Base-by-base conservation (phyloP, 495 filamentous ascomycete species). In the Monascus purpureus region DNA sequence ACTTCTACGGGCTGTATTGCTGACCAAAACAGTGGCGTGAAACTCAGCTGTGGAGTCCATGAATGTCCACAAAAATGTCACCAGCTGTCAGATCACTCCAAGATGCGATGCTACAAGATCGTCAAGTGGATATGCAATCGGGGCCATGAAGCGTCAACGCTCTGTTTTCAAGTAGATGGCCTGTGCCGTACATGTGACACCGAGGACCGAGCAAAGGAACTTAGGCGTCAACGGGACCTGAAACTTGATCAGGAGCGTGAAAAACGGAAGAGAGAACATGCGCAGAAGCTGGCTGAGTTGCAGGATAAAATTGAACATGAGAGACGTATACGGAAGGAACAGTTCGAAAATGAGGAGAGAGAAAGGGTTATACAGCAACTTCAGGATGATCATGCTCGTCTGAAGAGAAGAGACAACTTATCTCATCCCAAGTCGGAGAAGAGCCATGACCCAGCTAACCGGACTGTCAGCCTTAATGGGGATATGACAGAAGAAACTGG, bases 61-160 rank as follows among this genome's bases (percentile, higher is more conserved):
- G 43, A 52, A 0, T 87, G 80, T 41, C 60, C 61, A 2, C 66
- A 52, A 6, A 61, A 54, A 28, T 85, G 81, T 37, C 81, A 87
- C 47, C 62, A 72, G 17, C 40, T 80, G 1, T 44, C 47, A 0
- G 74, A 87, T 38, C 81, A 87, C 39, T 78, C 74, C 2, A 69
- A 75, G 35, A 65, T 77, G 41, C 41, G 50, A 2, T 84, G 80
- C 45, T 45, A 39, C 2, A 39, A 59, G 3, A 36, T 72, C 0
- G 35, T 75, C 2, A 41, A 57, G 5, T 57, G 51, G 27, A 52
- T 42, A 1, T 84, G 79, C 34, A 22, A 61, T 0, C 58, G 70
- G 2, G 53, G 59, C 8, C 80, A 85, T 50, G 50, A 50, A 12
- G 29, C 49, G 2, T 44, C 47, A 1, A 46, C 45, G 34, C 36